These are phyloP conservation scores for Coemansia sp. DNA, from an alignment of 192 early-diverging fungal genomes.

Conservation along the genomic window DNA sequence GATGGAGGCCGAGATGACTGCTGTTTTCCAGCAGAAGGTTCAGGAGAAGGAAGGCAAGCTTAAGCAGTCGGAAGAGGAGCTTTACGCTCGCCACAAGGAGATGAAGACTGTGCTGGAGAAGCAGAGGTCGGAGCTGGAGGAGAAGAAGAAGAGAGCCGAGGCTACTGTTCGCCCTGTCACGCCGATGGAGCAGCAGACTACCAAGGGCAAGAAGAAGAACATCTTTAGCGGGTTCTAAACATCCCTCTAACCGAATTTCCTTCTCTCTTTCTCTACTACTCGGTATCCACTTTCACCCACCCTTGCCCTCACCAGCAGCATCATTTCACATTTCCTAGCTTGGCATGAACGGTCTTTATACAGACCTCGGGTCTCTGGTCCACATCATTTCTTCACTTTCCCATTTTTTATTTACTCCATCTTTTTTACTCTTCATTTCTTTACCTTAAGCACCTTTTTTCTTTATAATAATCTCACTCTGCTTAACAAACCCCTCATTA, in stretches of 20 bases:
- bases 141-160: constrained; percentile 89
- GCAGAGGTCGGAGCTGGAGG: constrained; percentile 88
- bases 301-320: too few relatives aligned
- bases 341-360: too few relatives aligned
- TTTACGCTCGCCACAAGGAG: constrained; percentile 95
- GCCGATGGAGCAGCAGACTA: constrained; percentile 48
- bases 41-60: constrained; percentile 98
- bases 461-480: not conserved
- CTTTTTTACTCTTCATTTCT: constrained; percentile 3
- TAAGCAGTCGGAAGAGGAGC: constrained; percentile 95
- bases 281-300: too few relatives aligned
- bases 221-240: constrained; percentile 52
- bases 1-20: constrained; percentile 99
- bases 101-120: constrained; percentile 98
- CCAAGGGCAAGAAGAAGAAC: constrained; percentile 54
- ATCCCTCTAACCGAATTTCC: not conserved
- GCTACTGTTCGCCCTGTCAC: constrained; percentile 43
- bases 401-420: too few relatives aligned
- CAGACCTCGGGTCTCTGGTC: too few relatives aligned
- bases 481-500: too few relatives aligned
- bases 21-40: constrained; percentile 98
- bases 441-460: not conserved
- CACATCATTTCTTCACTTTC: too few relatives aligned
- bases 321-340: too few relatives aligned
- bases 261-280: not conserved